Conservation (phyloP, 2,329 filamentous ascomycete genomes). For the Phaeomoniella chlamydospora region DNA sequence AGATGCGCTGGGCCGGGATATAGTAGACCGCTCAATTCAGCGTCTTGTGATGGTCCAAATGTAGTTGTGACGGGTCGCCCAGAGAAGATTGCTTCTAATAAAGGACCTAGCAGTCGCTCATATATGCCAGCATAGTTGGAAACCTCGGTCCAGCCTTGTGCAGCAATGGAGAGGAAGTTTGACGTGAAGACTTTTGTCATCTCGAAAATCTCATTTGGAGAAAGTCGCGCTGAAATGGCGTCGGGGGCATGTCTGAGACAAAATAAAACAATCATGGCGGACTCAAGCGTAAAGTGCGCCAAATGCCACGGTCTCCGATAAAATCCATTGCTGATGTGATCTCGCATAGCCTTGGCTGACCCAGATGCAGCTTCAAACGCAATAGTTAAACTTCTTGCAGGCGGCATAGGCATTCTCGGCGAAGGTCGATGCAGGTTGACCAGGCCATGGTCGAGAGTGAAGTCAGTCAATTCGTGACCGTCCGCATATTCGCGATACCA, state of each 20-base stretch:
- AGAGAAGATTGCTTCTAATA: constrained; percentile 17
- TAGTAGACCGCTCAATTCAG: constrained; percentile 11
- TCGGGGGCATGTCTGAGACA: constrained; percentile 16
- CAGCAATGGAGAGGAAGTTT: constrained; percentile 16
- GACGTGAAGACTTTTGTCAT: constrained; percentile 17
- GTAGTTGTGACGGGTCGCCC: constrained; percentile 9
- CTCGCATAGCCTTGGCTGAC: constrained; percentile 10
- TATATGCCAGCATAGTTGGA: constrained; percentile 15
- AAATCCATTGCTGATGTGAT: constrained; percentile 13
- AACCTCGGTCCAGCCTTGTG: constrained; percentile 18
- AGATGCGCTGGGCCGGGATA: constrained; percentile 13
- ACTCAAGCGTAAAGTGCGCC: constrained; percentile 13
- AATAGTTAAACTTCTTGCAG: constrained; percentile 11
- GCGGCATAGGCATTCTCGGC: constrained; percentile 11
- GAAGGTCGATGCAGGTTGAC: constrained; percentile 13
- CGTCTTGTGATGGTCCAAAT: constrained; percentile 13
- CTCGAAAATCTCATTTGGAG: constrained; percentile 15
- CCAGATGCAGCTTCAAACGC: constrained; percentile 13
- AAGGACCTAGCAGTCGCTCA: constrained; percentile 14
- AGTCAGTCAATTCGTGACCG: constrained; percentile 11
- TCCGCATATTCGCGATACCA: constrained; percentile 14
- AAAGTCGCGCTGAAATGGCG: constrained; percentile 14
- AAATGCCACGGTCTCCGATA: constrained; percentile 14
- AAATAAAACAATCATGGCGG: constrained; percentile 15
- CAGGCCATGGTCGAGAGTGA: constrained; percentile 12